phyloP scores from a whole-genome alignment of 805 yeast species.

The Monosporozyma aerobia region DNA sequence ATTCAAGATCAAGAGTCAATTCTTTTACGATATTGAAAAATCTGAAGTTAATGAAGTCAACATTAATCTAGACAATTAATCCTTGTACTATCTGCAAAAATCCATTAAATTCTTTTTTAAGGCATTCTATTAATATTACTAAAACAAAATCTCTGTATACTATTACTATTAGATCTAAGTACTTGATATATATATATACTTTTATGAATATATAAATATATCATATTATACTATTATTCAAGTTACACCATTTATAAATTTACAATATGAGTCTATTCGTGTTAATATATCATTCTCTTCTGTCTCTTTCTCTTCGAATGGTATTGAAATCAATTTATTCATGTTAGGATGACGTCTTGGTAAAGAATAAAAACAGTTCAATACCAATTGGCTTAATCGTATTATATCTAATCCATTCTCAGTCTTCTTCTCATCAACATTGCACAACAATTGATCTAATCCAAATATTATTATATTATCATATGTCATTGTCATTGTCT shows the following conservation, averaged over 20 bases:
- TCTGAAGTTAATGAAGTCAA: constrained; percentile 26
- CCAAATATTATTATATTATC: constrained; percentile 23
- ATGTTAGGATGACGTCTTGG: not conserved
- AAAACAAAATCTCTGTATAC: not conserved
- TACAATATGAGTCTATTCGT: constrained; percentile 22
- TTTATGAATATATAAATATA: not conserved
- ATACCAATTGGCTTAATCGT: not conserved
- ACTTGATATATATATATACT: not conserved
- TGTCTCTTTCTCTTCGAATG: not conserved
- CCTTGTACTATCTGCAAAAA: not conserved
- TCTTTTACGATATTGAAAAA: constrained; percentile 63
- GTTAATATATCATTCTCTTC: not conserved
- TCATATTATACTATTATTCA: not conserved
- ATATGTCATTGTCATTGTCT: constrained; percentile 7
- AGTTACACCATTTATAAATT: constrained; percentile 11
- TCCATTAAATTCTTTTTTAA: not conserved
- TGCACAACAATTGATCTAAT: constrained; percentile 15
- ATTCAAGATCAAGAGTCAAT: constrained; percentile 72
- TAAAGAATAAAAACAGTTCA: not conserved
- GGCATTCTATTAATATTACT: not conserved
- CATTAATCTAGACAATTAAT: constrained; percentile 27
- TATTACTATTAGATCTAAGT: not conserved
- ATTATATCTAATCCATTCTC: constrained; percentile 7
- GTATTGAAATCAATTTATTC: not conserved
- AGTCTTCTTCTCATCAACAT: not conserved